Evolutionary conservation across 257 asterid genomes (phyloP), one percentile per base, ranked within the genome.

Genomic region (Nicotiana benthamiana): DNA sequence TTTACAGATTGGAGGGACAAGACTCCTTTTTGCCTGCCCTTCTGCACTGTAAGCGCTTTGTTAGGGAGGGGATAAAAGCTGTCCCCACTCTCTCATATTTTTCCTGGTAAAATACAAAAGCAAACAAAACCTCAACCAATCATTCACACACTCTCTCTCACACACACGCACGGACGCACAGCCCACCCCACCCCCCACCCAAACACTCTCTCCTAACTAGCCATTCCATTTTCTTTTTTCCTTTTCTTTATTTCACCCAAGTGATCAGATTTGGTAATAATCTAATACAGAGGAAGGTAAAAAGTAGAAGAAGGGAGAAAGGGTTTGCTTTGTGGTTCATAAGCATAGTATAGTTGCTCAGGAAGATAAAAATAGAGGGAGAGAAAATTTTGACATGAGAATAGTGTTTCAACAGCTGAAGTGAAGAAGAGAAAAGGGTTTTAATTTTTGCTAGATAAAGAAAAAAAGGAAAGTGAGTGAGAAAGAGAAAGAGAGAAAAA

Each of bases 41-140:
- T 79, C 81, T 82, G 86, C 84, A 24, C 80, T 86, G 89, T 81
- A 83, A 88, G 88, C 85, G 89, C 89, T 72, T 72, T 72, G 87
- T 85, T 80, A 84, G 80, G 79, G 65, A 80, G 79, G 81, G 81
- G 90, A 84, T 83, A 79, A 83, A 88, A 80, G 85, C 63, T 75
- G 91, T 82, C 90, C 97, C 95, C 95, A 86, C 90, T 34, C 60
- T 27, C 83, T 75, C 75, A 18, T 18, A 1, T 75, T 81, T 27
- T 70, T 80, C 82, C 80, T 81, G 54, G 82, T 53, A 70, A 79
- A 67, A 67, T 15, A 57, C 79, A 75, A 67, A 82, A 85, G 68
- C 66, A 80, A 82, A 83, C 83, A 83, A 82, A 85, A 83, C 70
- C 56, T 82, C 54, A 83, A 76, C 82, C 74, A 46, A 18, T 64